Conservation (phyloP, 768 basidiomycete species). For the Sporobolomyces phaffii region DNA sequence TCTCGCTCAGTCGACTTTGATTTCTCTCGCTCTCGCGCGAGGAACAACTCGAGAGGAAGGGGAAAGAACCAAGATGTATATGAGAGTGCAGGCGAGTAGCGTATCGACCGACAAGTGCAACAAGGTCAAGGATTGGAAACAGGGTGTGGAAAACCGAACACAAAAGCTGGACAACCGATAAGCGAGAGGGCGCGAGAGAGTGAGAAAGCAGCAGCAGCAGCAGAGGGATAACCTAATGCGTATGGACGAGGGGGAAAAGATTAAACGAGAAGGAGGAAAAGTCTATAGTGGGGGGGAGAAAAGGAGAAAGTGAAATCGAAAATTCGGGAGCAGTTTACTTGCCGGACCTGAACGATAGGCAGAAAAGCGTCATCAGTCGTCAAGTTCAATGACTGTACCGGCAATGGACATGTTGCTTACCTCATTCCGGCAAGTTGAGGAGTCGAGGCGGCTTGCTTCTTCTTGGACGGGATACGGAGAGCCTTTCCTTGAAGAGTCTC, state of each 20-base stretch:
- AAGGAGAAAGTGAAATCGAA: neutral
- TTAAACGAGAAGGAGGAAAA: neutral
- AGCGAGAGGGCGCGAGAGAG: neutral
- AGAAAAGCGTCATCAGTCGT: neutral
- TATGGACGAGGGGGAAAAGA: no score
- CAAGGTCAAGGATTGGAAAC: neutral
- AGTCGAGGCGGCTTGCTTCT: neutral
- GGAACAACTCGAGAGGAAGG: neutral
- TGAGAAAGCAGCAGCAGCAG: no score
- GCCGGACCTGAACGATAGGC: neutral
- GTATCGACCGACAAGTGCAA: conserved; percentile 14
- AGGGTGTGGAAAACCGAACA: neutral
- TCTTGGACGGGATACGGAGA: conserved; percentile 21
- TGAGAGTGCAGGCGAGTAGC: neutral
- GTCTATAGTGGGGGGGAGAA: neutral
- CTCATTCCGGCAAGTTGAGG: conserved; percentile 2
- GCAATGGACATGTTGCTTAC: no score
- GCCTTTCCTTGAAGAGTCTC: conserved; percentile 13
- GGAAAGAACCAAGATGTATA: neutral
- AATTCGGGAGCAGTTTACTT: conserved; percentile 2
- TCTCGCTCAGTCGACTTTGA: no score
- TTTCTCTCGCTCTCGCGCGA: no score
- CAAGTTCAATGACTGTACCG: no score
- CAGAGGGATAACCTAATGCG: no score
- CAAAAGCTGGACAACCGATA: no score